Base-by-base conservation (phyloP, 345 rosid genomes). In the Lepidium aucheri region DNA sequence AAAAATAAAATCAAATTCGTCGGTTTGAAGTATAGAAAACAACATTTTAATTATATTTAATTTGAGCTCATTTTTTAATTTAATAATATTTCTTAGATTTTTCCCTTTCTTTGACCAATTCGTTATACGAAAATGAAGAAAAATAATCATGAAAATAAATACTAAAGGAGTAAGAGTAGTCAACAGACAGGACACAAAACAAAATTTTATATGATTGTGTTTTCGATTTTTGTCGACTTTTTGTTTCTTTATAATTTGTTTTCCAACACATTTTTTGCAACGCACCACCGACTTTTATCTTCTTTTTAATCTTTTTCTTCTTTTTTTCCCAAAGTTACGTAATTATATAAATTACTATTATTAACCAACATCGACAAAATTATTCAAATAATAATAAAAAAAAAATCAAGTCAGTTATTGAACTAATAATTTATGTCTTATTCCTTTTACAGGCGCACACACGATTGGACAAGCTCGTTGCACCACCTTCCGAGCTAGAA, bases 401-500 rank as follows among this genome's bases (percentile, higher is more conserved):
- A 40, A 24, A 6, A 18, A 38, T n/a, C 0, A 54, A 45, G 70
- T 63, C 60, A 33, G 57, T 12, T 42, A 35, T 39, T 49, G 44
- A 72, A 32, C 46, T 11, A 72, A 50, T 15, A 16, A 53, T 39
- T 16, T 8, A n/a, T n/a, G 14, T 17, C 5, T 6, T 1, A 5
- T 17, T 3, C 1, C n/a, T 12, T 6, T 36, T 49, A 8, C 68
- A 87, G 97, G 96, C 9, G 66, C 82, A 0, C 98, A 92, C 73
- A 92, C 97, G 4, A 82, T 90, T 2, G 98, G 98, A 15, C 88
- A 82, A 79, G 58, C 96, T 14, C 70, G 86, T 63, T 92, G 98
- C 85, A 55, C 67, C 11, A 66, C 3, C 28, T 87, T 90, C 84
- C 79, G 97, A 50, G 9, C 65, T 0, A 80, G 83, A 45, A 71